Evolutionary conservation across 257 asterid genomes (phyloP).

Genomic region (Nicotiana obtusifolia): DNA sequence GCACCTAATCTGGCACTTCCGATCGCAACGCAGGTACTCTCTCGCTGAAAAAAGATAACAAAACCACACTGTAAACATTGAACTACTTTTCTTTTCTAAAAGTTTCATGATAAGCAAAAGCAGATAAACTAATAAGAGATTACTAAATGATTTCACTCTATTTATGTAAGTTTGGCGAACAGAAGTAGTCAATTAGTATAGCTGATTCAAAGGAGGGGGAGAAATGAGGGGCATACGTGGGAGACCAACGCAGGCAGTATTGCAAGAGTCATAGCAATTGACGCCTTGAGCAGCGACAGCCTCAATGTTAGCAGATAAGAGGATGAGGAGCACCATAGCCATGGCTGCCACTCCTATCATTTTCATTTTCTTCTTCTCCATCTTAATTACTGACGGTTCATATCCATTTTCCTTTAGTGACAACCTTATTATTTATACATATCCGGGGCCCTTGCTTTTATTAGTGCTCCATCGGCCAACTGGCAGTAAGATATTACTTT

Average conservation of each 20-base stretch:
- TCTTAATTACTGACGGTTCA: not conserved
- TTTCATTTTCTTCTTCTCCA: slow-evolving; percentile 31
- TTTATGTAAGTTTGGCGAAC: too few relatives aligned
- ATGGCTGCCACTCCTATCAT: slow-evolving; percentile 13
- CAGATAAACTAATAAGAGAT: too few relatives aligned
- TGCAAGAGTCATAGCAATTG: slow-evolving; percentile 43
- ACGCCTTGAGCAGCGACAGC: slow-evolving; percentile 26
- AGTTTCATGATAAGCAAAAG: too few relatives aligned
- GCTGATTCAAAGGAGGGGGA: too few relatives aligned
- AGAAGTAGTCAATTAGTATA: too few relatives aligned
- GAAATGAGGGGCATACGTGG: slow-evolving; percentile 15
- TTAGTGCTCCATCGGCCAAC: not conserved
- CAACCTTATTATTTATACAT: not conserved
- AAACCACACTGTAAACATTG: not conserved
- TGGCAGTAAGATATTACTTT: not conserved
- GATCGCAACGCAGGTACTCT: slow-evolving; percentile 26
- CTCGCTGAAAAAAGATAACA: slow-evolving; percentile 26
- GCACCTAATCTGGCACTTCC: slow-evolving; percentile 43
- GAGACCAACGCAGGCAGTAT: slow-evolving; percentile 34
- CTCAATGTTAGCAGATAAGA: slow-evolving; percentile 26
- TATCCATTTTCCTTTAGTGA: not conserved
- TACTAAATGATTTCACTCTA: too few relatives aligned
- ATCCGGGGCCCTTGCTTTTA: not conserved
- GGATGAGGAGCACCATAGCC: slow-evolving; percentile 23
- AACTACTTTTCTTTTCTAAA: too few relatives aligned